Conservation (phyloP, 768 basidiomycete genomes). For the Mycena chlorophos region DNA sequence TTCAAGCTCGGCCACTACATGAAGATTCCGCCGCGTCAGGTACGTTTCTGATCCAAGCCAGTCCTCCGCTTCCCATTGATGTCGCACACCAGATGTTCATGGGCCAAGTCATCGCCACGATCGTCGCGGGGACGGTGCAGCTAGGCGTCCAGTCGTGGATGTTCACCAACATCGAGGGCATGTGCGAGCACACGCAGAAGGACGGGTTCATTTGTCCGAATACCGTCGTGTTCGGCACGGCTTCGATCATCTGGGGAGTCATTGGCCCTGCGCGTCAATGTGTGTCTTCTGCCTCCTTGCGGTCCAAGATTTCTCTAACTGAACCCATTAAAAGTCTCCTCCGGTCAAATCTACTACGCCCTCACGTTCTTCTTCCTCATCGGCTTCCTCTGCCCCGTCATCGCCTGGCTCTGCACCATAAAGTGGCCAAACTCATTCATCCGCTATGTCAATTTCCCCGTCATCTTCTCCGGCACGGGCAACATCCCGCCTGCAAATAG, state of each 20-base stretch:
- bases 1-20: background rate
- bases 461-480: background rate
- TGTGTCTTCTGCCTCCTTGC: background rate
- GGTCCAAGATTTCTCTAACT: background rate
- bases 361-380: background rate
- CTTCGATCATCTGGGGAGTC: slow-evolving; percentile 80
- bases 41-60: too few relatives aligned
- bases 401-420: background rate
- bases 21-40: slow-evolving; percentile 57
- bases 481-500: background rate
- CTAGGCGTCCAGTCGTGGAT: slow-evolving; percentile 78
- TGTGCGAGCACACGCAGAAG: slow-evolving; percentile 54
- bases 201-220: slow-evolving; percentile 72
- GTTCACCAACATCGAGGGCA: slow-evolving; percentile 64
- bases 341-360: background rate
- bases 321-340: too few relatives aligned
- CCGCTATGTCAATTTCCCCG: too few relatives aligned
- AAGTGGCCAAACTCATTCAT: background rate
- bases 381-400: background rate
- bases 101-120: slow-evolving; percentile 63
- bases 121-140: slow-evolving; percentile 72
- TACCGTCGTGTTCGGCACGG: slow-evolving; percentile 76
- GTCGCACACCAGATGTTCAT: too few relatives aligned
- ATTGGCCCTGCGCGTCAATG: slow-evolving; percentile 71
- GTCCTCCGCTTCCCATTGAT: too few relatives aligned